A percentile compares a stretch with the other conserved stretches of the same genome.
phyloP scores from a whole-genome alignment of 2,329 filamentous ascomycete species.

The Bipolaris gigantea region DNA sequence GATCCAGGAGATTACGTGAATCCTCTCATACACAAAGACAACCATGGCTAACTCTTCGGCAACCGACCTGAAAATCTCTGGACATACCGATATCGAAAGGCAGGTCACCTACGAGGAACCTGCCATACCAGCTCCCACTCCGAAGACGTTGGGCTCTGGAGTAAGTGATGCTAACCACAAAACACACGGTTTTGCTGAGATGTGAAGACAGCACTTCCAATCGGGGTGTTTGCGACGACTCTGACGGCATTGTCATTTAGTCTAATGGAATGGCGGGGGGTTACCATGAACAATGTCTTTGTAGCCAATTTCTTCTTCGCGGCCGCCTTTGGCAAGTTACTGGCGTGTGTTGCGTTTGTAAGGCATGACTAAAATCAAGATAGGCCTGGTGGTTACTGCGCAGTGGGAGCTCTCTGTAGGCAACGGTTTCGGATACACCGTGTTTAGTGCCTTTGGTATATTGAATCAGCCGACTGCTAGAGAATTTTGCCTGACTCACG shows the following conservation, averaged over 20 bases:
- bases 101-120: constrained; percentile 13
- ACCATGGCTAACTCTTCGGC: background rate
- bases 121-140: background rate
- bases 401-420: constrained; percentile 59
- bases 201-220: constrained; percentile 52
- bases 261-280: constrained; percentile 59
- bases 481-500: background rate
- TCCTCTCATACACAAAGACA: background rate
- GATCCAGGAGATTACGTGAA: background rate
- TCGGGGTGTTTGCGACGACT: constrained; percentile 59
- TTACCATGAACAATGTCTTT: constrained; percentile 56
- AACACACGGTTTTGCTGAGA: background rate
- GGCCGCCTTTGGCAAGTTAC: constrained; percentile 49
- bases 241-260: constrained; percentile 57
- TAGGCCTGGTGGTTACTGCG: constrained; percentile 54
- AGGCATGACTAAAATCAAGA: background rate
- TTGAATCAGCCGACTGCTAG: background rate
- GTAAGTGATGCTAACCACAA: constrained; percentile 2
- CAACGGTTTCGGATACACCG: constrained; percentile 58
- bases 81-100: constrained; percentile 19
- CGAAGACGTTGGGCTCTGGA: constrained; percentile 19
- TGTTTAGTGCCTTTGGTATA: constrained; percentile 57
- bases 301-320: constrained; percentile 60
- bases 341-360: background rate
- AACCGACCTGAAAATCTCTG: constrained; percentile 2